Conservation (phyloP, 768 basidiomycete species). For the Trametes cinnabarina region DNA sequence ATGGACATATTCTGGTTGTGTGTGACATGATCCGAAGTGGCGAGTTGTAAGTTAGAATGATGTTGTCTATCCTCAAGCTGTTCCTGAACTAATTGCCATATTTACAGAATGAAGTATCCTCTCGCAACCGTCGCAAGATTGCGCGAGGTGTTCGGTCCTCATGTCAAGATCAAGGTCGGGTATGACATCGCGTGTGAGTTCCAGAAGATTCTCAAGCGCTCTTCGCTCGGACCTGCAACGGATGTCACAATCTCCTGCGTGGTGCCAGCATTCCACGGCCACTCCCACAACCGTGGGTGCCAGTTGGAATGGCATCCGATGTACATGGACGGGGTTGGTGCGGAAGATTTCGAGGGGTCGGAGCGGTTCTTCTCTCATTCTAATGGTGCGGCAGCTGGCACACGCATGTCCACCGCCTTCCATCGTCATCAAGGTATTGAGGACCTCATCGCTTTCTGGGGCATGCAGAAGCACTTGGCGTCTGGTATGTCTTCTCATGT, state of each 20-base stretch:
- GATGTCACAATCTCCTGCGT: constrained; percentile 11
- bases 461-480: constrained; percentile 21
- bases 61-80: not conserved
- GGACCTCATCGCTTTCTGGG: constrained; percentile 22
- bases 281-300: constrained; percentile 30
- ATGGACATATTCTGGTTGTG: constrained; percentile 20
- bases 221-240: constrained; percentile 12
- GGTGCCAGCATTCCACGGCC: constrained; percentile 31
- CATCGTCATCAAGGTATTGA: constrained; percentile 32
- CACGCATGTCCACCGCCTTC: constrained; percentile 23
- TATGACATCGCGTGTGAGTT: constrained; percentile 32
- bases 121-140: constrained; percentile 21
- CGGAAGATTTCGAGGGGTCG: constrained; percentile 29
- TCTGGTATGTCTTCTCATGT: constrained; percentile 18
- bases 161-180: constrained; percentile 11
- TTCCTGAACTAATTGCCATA: not conserved
- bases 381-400: constrained; percentile 24
- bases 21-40: constrained; percentile 30
- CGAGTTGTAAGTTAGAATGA: constrained; percentile 23
- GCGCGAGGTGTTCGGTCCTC: constrained; percentile 19
- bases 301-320: constrained; percentile 31
- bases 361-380: constrained; percentile 30
- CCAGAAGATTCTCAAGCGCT: constrained; percentile 13
- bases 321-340: constrained; percentile 26
- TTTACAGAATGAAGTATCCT: constrained; percentile 24